Conservation (phyloP, 352 stramenopile species). For the Globisporangium megalacanthum region DNA sequence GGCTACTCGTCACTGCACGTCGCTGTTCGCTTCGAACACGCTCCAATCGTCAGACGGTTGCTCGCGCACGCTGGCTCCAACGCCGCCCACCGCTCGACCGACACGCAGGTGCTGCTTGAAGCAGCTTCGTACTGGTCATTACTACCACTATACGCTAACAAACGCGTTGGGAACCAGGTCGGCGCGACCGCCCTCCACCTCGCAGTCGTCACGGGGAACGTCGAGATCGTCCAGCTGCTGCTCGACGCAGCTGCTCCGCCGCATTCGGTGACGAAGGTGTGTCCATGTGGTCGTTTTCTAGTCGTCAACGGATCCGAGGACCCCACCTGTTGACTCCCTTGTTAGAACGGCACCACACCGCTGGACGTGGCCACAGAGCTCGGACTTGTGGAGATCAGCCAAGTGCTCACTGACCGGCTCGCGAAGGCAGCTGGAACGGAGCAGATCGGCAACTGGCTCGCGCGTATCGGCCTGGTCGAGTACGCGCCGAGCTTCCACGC, state of each 20-base stretch:
- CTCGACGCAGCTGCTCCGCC: constrained; percentile 22
- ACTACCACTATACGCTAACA: too few relatives aligned
- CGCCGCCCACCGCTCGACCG: constrained; percentile 12
- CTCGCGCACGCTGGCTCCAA: constrained; percentile 17
- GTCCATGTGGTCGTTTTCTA: not conserved
- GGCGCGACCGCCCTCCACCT: constrained; percentile 56
- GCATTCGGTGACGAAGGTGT: constrained; percentile 43
- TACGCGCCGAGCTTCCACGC: constrained; percentile 41
- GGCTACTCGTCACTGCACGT: constrained; percentile 64
- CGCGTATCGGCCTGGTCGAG: constrained; percentile 63
- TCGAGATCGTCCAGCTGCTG: constrained; percentile 44
- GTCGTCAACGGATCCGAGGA: too few relatives aligned
- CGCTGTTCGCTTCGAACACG: constrained; percentile 55
- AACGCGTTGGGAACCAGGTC: constrained; percentile 17
- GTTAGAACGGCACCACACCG: constrained; percentile 47
- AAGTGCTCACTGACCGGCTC: constrained; percentile 32
- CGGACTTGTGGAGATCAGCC: constrained; percentile 21
- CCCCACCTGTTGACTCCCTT: too few relatives aligned
- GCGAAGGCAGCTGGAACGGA: constrained; percentile 22
- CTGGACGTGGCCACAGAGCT: constrained; percentile 47
- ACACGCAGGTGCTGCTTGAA: constrained; percentile 24
- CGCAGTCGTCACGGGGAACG: constrained; percentile 44
- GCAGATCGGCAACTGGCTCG: constrained; percentile 58
- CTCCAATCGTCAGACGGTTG: constrained; percentile 42
- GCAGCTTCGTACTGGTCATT: not conserved